Percentiles rank a stretch among this genome's conserved stretches.
Evolutionary conservation across 768 basidiomycete species (phyloP).

Genomic region (Fistulinella prunicolor): DNA sequence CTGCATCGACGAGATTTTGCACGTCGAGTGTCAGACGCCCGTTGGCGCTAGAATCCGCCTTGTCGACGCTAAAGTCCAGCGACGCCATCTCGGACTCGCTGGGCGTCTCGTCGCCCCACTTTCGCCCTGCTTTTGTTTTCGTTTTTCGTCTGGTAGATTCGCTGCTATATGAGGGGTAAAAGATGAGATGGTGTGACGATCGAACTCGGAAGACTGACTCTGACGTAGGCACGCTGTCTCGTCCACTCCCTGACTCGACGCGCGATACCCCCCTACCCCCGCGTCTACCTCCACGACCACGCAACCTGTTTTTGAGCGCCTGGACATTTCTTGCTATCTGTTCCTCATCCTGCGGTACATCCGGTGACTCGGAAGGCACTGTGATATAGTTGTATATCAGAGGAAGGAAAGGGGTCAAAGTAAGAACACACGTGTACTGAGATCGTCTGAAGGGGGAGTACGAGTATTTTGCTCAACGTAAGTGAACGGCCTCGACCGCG

Average conservation of each 20-base stretch:
- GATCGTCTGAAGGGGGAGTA: constrained; percentile 55
- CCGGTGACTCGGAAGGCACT: constrained; percentile 51
- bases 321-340: constrained; percentile 92
- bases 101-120: constrained; percentile 85
- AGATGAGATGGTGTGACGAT: neutral
- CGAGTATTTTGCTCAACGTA: constrained; percentile 36
- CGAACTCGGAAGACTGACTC: constrained; percentile 51
- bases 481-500: constrained; percentile 47
- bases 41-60: constrained; percentile 36
- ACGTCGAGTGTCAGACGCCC: constrained; percentile 45
- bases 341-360: constrained; percentile 70
- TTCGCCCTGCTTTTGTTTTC: constrained; percentile 74
- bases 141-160: constrained; percentile 57
- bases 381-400: neutral
- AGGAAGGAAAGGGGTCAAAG: neutral
- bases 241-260: constrained; percentile 50
- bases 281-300: constrained; percentile 66
- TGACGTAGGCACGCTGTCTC: constrained; percentile 61
- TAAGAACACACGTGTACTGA: constrained; percentile 48
- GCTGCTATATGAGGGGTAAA: constrained; percentile 49
- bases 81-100: constrained; percentile 90
- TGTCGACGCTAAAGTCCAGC: constrained; percentile 80
- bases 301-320: constrained; percentile 80
- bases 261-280: constrained; percentile 48
- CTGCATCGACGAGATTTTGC: constrained; percentile 60